Base-by-base conservation (phyloP, 2,329 filamentous ascomycete genomes). In the Monilinia aucupariae region DNA sequence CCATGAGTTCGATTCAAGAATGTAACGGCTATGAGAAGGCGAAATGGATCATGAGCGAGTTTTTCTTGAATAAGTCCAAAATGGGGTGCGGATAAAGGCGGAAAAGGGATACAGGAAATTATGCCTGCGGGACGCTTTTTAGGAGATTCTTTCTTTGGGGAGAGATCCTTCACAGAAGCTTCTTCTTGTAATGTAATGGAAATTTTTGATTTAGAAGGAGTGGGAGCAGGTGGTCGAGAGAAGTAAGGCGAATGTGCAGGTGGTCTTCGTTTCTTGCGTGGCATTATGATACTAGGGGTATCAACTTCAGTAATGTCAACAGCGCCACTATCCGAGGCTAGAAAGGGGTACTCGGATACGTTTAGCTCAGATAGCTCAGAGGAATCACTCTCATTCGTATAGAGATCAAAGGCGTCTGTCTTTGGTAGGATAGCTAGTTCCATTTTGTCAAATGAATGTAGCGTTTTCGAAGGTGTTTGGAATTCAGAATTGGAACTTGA, bases 61-160 rank as follows among this genome's bases (percentile, higher is more conserved):
- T 87, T 82, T 73, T 96, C 92, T 73, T 97, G 92, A 45, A 96
- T 85, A 2, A 97, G 81, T 0, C 92, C 92, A 72, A 96, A 96
- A 7, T 71, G 74, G 0, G 79, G 72, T 0, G 83, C 79, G 9
- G 81, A 80, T 41, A 92, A 82, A 0, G 86, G 82, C 0, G 91
- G 89, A 67, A 93, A 90, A 2, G 83, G 82, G 15, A 87, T 78
- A 30, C 78, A 77, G 0, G 85, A 83, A 10, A 86, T 72, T 2
- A 64, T 66, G 10, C 70, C 70, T 37, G 69, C 65, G 13, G 66
- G 62, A 12, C 68, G 64, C 47, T 69, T 72, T 10, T 63, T 64
- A 12, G 61, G 62, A 25, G 63, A 64, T 25, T 22, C 45, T 8
- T 49, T 62, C 13, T 34, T 39, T 5, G 59, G 43, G 6, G 43